phyloP scores from a whole-genome alignment of 192 early-diverging fungal species.

The Coemansia sp. region DNA sequence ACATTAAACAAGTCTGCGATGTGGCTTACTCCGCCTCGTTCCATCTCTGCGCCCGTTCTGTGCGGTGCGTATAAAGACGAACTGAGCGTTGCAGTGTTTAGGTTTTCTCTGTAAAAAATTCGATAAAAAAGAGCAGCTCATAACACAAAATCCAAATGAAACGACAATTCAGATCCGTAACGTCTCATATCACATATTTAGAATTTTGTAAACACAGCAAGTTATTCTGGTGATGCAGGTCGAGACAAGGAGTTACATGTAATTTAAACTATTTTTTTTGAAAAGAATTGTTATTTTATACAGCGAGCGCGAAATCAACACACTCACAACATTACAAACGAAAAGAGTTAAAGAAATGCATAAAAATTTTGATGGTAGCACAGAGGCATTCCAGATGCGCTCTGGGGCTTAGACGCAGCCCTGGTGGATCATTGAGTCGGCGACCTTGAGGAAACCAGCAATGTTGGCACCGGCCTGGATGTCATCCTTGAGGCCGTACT shows the following conservation, averaged over 20 bases:
- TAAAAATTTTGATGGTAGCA: background rate
- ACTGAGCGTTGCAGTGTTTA: slow-evolving; percentile 46
- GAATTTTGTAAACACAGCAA: background rate
- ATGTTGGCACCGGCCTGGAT: slow-evolving; percentile 60
- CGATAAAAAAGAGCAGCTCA: slow-evolving; percentile 15
- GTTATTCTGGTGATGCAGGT: too few relatives aligned
- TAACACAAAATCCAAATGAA: background rate
- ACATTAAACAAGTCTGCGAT: slow-evolving; percentile 50
- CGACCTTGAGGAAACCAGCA: slow-evolving; percentile 59
- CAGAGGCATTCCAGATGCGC: too few relatives aligned
- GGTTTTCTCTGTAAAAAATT: slow-evolving; percentile 19
- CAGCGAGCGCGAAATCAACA: background rate
- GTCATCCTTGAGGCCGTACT: slow-evolving; percentile 51
- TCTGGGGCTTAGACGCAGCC: slow-evolving; percentile 44
- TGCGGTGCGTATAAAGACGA: slow-evolving; percentile 8
- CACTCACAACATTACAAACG: background rate
- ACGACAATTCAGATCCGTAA: too few relatives aligned
- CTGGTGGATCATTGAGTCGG: slow-evolving; percentile 55
- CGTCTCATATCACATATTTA: too few relatives aligned
- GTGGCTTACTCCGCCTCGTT: slow-evolving; percentile 49
- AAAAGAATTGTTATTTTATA: background rate
- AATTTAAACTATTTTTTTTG: too few relatives aligned
- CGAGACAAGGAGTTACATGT: too few relatives aligned
- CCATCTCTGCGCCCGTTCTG: slow-evolving; percentile 2
- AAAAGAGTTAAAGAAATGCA: background rate